These are phyloP conservation scores for Flaveria brownii DNA, from an alignment of 129 eudicot species.

Conservation along the genomic window DNA sequence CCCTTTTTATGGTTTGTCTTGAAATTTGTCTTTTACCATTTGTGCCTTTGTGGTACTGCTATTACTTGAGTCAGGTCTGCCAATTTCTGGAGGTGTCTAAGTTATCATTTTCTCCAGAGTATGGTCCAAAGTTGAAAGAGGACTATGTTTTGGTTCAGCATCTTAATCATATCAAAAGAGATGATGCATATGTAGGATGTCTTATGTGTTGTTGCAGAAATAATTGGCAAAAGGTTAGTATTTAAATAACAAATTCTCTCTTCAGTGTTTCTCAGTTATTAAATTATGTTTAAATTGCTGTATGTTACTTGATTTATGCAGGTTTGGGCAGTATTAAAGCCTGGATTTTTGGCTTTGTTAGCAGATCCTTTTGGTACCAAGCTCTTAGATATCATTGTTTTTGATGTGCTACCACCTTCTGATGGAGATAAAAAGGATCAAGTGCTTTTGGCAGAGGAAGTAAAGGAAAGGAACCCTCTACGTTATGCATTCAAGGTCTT, in stretches of 20 bases:
- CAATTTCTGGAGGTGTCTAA: conserved; percentile 91
- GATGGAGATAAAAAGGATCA: conserved; percentile 47
- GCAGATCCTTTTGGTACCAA: conserved; percentile 68
- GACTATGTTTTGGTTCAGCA: conserved; percentile 75
- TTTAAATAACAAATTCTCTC: not conserved
- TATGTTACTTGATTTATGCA: conserved; percentile 32
- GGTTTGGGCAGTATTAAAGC: conserved; percentile 98
- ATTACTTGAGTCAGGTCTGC: conserved; percentile 66
- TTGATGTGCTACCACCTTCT: conserved; percentile 69
- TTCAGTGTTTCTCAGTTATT: not conserved
- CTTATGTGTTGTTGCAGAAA: conserved; percentile 56
- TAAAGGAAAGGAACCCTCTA: conserved; percentile 77
- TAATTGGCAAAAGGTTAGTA: conserved; percentile 74
- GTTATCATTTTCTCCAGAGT: conserved; percentile 77
- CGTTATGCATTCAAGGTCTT: conserved; percentile 80
- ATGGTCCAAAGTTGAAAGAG: conserved; percentile 93
- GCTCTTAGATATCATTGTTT: conserved; percentile 74
- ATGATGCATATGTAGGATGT: conserved; percentile 45
- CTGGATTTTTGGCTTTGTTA: conserved; percentile 88
- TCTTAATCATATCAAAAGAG: conserved; percentile 48
- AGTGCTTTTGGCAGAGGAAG: conserved; percentile 59
- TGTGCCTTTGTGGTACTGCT: conserved; percentile 21
- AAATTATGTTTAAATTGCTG: not conserved
- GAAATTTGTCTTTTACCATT: not conserved
- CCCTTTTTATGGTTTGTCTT: conserved; percentile 3